Percentiles rank a stretch among this genome's conserved stretches.
phyloP scores from a whole-genome alignment of 345 rosid genomes.

The Erucastrum elatum region DNA sequence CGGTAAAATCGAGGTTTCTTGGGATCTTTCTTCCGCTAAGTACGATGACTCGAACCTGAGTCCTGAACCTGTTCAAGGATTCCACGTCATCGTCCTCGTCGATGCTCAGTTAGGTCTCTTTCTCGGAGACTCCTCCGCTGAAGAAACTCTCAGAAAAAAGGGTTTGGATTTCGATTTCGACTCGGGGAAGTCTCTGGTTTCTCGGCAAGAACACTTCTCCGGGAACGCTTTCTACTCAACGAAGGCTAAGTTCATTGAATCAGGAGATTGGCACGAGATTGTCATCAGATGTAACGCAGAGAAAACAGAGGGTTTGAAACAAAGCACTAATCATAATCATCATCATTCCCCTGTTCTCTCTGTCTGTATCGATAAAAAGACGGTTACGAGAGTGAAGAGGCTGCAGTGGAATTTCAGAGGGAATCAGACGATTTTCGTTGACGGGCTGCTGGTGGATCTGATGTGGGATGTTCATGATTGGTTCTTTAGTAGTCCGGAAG shows the following conservation, averaged over 20 bases:
- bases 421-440: slow-evolving; percentile 56
- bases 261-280: slow-evolving; percentile 63
- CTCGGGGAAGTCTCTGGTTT: slow-evolving; percentile 42
- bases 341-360: slow-evolving; percentile 52
- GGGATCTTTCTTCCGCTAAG: slow-evolving; percentile 76
- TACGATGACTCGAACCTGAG: slow-evolving; percentile 53
- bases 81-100: slow-evolving; percentile 59
- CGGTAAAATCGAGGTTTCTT: slow-evolving; percentile 17
- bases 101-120: slow-evolving; percentile 66
- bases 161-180: slow-evolving; percentile 21
- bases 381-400: slow-evolving; percentile 71
- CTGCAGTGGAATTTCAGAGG: slow-evolving; percentile 63
- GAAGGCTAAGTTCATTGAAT: slow-evolving; percentile 60
- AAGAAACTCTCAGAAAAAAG: slow-evolving; percentile 47
- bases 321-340: slow-evolving; percentile 19
- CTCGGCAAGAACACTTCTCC: slow-evolving; percentile 73
- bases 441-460: slow-evolving; percentile 76
- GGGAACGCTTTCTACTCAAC: slow-evolving; percentile 68
- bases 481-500: slow-evolving; percentile 56
- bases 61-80: slow-evolving; percentile 70
- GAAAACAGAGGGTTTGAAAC: slow-evolving; percentile 54
- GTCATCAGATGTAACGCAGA: slow-evolving; percentile 62
- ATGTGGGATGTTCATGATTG: slow-evolving; percentile 97
- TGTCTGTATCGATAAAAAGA: slow-evolving; percentile 71
- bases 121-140: slow-evolving; percentile 51